phyloP scores from a whole-genome alignment of 495 filamentous ascomycete genomes.

The Umbilicaria muhlenbergii region DNA sequence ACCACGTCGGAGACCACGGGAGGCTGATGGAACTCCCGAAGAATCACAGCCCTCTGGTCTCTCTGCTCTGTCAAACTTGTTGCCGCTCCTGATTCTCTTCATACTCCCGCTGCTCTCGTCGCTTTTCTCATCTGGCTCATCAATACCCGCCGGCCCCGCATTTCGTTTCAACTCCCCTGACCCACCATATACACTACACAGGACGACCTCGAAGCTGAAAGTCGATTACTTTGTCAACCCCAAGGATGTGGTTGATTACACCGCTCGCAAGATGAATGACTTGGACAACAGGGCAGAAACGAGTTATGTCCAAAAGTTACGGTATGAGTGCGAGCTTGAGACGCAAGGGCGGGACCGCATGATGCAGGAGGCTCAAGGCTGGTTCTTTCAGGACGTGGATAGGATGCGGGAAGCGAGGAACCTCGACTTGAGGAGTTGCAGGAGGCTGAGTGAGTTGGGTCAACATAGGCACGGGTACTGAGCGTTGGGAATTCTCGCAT shows the following conservation, averaged over 20 bases:
- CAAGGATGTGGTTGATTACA: slow-evolving; percentile 53
- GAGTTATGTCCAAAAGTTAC: slow-evolving; percentile 48
- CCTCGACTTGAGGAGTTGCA: slow-evolving; percentile 45
- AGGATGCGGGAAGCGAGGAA: slow-evolving; percentile 53
- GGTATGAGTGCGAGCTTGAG: slow-evolving; percentile 59
- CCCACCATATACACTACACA: slow-evolving; percentile 55
- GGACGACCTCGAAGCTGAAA: slow-evolving; percentile 51
- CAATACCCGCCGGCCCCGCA: slow-evolving; percentile 43
- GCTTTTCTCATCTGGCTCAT: slow-evolving; percentile 47
- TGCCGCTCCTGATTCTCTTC: slow-evolving; percentile 81
- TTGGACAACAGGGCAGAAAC: slow-evolving; percentile 67
- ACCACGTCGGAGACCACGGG: slow-evolving; percentile 54
- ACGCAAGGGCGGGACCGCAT: slow-evolving; percentile 41
- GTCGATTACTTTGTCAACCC: slow-evolving; percentile 80
- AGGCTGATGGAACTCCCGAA: slow-evolving; percentile 36
- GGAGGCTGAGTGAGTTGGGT: slow-evolving; percentile 29
- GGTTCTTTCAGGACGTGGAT: slow-evolving; percentile 66
- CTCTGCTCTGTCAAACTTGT: slow-evolving; percentile 41
- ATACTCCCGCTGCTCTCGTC: slow-evolving; percentile 73
- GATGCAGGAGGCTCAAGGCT: slow-evolving; percentile 70
- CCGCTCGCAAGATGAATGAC: slow-evolving; percentile 43
- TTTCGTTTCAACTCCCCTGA: slow-evolving; percentile 53
- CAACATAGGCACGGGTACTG: slow-evolving; percentile 8
- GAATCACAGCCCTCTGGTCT: slow-evolving; percentile 31
- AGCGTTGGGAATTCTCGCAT: not conserved